Base-by-base conservation (phyloP, 2,329 filamentous ascomycete species). In the Colletotrichum musicola region DNA sequence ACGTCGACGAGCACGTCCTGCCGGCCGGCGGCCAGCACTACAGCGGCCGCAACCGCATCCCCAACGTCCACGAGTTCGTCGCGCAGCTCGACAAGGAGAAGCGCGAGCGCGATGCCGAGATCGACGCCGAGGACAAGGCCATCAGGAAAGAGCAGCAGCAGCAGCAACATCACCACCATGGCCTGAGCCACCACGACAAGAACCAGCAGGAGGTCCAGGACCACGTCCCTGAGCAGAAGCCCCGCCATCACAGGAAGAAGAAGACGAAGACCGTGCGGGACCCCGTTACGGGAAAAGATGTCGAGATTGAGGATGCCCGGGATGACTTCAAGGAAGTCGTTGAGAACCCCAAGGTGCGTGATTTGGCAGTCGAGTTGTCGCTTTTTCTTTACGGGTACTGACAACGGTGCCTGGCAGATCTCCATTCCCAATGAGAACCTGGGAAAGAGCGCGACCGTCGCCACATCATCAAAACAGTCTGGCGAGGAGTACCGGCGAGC, bases 371-470 rank as follows among this genome's bases (percentile, higher is more conserved):
- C 38, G 25, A 12, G 49, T n/a, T 12, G 35, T 14, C 20, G 18
- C 4, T 13, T 40, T 10, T 6, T 40, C 18, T 14, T 1, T 7
- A 27, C 20, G 6, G 4, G 2, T 14, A 14, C 30, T 63, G 22
- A 50, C 22, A 18, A 44, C 25, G 14, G 9, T 7, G 6, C 25
- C 6, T 2, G 40, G 38, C 73, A 93, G 88, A 80, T 98, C 14
- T 93, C 92, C 1, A 89, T 98, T 0, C 95, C 95, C 18, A 98
- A 98, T 78, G 93, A 93, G 49, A 98, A 97, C 75, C 81, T 98
- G 2, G 88, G 90, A 71, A 95, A 92, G 77, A 83, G 88, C 3
- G 92, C 93, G 73, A 86, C 92, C 0, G 85, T 94, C 42, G 89
- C 92, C 75, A 93, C 93, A 1, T 88, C 93, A 1, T 79, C 91